Percentiles rank a stretch among this genome's conserved stretches.
These are phyloP conservation scores for Plasmodium blacklocki DNA, from an alignment of 169 alveolate genomes.

Conservation along the genomic window DNA sequence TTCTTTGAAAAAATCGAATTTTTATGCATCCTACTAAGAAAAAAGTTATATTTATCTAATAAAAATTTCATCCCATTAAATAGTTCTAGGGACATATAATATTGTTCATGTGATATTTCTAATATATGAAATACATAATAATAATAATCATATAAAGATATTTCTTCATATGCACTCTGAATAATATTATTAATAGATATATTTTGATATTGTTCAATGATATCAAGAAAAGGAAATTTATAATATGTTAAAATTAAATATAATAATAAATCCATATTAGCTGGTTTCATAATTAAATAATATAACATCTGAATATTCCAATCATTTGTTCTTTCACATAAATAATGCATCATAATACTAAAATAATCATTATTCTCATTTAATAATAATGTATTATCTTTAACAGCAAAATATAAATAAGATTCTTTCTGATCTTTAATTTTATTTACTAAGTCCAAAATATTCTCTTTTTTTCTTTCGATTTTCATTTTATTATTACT, in stretches of 20 bases:
- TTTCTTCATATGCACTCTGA: conserved; percentile 66
- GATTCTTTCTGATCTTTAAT: conserved; percentile 68
- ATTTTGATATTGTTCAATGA: conserved; percentile 59
- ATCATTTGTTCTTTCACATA: conserved; percentile 22
- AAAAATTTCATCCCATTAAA: conserved; percentile 48
- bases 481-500: too few species aligned
- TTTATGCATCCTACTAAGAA: conserved; percentile 53
- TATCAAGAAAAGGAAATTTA: conserved; percentile 34
- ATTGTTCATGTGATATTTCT: conserved; percentile 70
- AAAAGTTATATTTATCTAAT: conserved; percentile 37
- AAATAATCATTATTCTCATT: conserved; percentile 64
- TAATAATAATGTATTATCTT: conserved; percentile 28
- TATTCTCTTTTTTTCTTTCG: conserved; percentile 12
- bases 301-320: conserved; percentile 22
- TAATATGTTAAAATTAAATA: conserved; percentile 65
- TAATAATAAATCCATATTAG: conserved; percentile 45
- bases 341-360: conserved; percentile 74
- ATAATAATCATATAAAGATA: conserved; percentile 51
- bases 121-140: conserved; percentile 42
- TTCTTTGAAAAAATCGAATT: conserved; percentile 58
- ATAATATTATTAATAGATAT: conserved; percentile 31
- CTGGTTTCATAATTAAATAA: conserved; percentile 59
- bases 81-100: conserved; percentile 58
- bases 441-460: conserved; percentile 10
- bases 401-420: conserved; percentile 54